Base-by-base conservation (phyloP, 345 rosid species). In the Barbarea vulgaris region DNA sequence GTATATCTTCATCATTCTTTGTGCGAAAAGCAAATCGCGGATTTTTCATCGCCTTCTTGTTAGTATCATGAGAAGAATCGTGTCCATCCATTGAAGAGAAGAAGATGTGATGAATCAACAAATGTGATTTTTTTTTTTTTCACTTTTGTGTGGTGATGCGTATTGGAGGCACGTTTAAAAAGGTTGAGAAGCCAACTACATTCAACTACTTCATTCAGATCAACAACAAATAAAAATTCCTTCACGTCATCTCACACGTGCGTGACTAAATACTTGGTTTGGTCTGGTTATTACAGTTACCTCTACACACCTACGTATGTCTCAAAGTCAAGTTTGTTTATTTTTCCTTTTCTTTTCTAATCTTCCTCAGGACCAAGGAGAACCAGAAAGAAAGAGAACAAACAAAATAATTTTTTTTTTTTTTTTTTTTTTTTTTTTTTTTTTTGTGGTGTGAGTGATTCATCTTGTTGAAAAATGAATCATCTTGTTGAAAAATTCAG, bases 401-500 rank as follows among this genome's bases (percentile, higher is more conserved):
- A 11, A 2, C 14, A 37, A 10, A 1, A n/a, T n/a, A n/a, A n/a
- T n/a, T n/a, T n/a, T n/a, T n/a, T n/a, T n/a, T n/a, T n/a, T n/a
- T n/a, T n/a, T n/a, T n/a, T n/a, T n/a, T n/a, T n/a, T n/a, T n/a
- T n/a, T n/a, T n/a, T n/a, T n/a, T n/a, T n/a, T n/a, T n/a, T n/a
- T n/a, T 39, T 34, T 31, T 8, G 39, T 47, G 69, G 42, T 48
- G 48, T 11, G 31, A 12, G 22, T 47, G 50, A 9, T n/a, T 34
- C 39, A 94, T 88, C 92, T 84, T n/a, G n/a, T n/a, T n/a, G n/a
- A n/a, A n/a, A n/a, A 80, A 90, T 87, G 78, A 94, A 94, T 86
- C 95, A 94, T 90, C 88, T 90, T 94, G 62, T 82, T 85, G 59
- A 87, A 83, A 80, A 81, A 86, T 18, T 84, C 86, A 9, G 96